Evolutionary conservation across 345 rosid species (phyloP), one percentile per base, ranked within the genome.

Genomic region (Brassica rapa): DNA sequence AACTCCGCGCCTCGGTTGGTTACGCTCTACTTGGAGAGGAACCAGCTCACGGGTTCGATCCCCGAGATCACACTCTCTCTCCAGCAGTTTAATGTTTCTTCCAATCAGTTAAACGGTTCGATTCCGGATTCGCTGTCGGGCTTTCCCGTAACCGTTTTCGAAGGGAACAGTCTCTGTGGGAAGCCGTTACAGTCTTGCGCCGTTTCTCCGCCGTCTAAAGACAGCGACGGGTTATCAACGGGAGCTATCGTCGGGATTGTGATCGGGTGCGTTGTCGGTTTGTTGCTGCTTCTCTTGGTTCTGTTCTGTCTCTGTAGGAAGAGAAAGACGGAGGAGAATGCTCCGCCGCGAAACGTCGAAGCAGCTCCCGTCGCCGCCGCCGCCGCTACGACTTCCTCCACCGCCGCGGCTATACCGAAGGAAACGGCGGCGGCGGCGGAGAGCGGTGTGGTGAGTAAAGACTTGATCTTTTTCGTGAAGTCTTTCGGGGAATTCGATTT

Each of bases 201-300:
- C 0, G 62, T 3, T 16, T 6, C 77, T 41, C 49, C 81, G 25
- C 1, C 75, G 6, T 51, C 63, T 3, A 79, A 68, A 33, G 57
- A 71, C 23, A 76, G 8, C 4, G 59, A 51, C 62, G 84, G 83
- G 19, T 75, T 92, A 74, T 87, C 92, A 0, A 79, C 88, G 14
- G 95, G 88, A 69, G 95, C 91, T 24, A 86, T 94, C 71, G 93
- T 84, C 6, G 97, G 91, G 12, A 92, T 94, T 14, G 95, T 86
- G 1, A 72, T 89, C 61, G 95, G 88, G 27, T 85, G 88, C 49
- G 79, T 88, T 33, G 8, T 86, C 5, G 90, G 84, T 3, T 66
- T 89, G 3, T 19, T 89, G 35, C 21, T 92, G 30, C 68, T 93
- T 74, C 73, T 86, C 14, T 0, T 85, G 77, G 1, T 92, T 23